These are phyloP conservation scores for Canna indica DNA, from an alignment of 176 grass and related monocot species.

Conservation along the genomic window DNA sequence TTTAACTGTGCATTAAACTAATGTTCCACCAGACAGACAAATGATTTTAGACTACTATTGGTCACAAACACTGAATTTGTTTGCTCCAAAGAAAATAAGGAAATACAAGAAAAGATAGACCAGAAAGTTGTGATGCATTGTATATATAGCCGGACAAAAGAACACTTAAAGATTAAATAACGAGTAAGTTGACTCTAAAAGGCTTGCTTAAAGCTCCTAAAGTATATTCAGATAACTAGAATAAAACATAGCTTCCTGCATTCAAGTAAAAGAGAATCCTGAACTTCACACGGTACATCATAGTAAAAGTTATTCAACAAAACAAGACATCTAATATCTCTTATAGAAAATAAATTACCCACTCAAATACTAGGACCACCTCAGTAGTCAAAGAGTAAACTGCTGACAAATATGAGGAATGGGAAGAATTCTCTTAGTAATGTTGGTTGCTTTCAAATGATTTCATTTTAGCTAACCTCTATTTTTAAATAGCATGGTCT, in stretches of 20 bases:
- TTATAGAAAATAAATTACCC: neutral
- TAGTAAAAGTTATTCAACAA: neutral
- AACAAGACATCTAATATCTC: neutral
- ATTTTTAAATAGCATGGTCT: neutral
- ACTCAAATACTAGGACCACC: neutral
- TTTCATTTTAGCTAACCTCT: neutral
- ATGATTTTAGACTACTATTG: neutral
- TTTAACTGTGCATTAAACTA: neutral
- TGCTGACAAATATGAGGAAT: neutral
- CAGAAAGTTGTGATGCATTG: too few relatives aligned
- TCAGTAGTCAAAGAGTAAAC: neutral
- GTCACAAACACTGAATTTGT: neutral
- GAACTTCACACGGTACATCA: neutral
- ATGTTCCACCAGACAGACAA: neutral
- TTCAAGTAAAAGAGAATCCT: neutral
- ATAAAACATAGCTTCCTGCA: neutral
- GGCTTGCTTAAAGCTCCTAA: neutral
- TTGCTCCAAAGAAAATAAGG: too few relatives aligned
- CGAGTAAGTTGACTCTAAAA: neutral
- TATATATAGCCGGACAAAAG: neutral
- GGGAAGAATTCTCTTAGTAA: neutral
- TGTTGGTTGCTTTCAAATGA: neutral
- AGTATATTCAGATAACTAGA: neutral
- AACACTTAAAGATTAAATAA: neutral
- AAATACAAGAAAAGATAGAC: too few relatives aligned